phyloP scores from a whole-genome alignment of 208 protist genomes.

The Zelonia costaricensis region DNA sequence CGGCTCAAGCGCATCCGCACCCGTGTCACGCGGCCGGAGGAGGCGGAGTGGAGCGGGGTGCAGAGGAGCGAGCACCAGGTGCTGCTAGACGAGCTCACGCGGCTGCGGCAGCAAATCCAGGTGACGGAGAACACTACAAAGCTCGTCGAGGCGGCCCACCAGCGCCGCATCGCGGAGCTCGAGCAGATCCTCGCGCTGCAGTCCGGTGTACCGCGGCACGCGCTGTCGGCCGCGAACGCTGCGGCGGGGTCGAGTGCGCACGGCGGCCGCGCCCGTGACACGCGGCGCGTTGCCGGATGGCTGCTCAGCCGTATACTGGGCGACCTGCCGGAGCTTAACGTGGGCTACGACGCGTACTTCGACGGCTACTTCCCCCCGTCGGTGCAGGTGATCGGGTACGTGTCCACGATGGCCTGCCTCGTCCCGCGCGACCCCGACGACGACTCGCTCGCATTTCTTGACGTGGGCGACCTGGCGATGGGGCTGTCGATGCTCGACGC shows the following conservation, averaged over 20 bases:
- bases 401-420: conserved; percentile 79
- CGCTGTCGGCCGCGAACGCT: neutral
- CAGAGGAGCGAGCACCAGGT: conserved; percentile 38
- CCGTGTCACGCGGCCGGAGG: conserved; percentile 26
- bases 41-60: conserved; percentile 43
- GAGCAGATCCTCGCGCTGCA: conserved; percentile 29
- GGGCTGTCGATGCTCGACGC: conserved; percentile 83
- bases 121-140: conserved; percentile 27
- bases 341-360: conserved; percentile 90
- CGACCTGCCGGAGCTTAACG: conserved; percentile 67
- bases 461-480: conserved; percentile 78
- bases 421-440: conserved; percentile 40
- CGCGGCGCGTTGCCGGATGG: conserved; percentile 78
- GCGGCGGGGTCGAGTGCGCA: neutral
- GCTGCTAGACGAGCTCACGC: conserved; percentile 61
- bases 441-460: conserved; percentile 62
- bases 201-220: neutral
- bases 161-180: conserved; percentile 47
- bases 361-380: conserved; percentile 57
- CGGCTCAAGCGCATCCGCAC: conserved; percentile 79
- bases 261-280: conserved; percentile 43
- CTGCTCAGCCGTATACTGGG: conserved; percentile 77
- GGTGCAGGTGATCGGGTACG: conserved; percentile 83
- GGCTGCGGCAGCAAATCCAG: conserved; percentile 50
- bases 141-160: conserved; percentile 31